A percentile compares a stretch with the other conserved stretches of the same genome.
Evolutionary conservation across 2,329 filamentous ascomycete species (phyloP).

Genomic region (Capronia americana): DNA sequence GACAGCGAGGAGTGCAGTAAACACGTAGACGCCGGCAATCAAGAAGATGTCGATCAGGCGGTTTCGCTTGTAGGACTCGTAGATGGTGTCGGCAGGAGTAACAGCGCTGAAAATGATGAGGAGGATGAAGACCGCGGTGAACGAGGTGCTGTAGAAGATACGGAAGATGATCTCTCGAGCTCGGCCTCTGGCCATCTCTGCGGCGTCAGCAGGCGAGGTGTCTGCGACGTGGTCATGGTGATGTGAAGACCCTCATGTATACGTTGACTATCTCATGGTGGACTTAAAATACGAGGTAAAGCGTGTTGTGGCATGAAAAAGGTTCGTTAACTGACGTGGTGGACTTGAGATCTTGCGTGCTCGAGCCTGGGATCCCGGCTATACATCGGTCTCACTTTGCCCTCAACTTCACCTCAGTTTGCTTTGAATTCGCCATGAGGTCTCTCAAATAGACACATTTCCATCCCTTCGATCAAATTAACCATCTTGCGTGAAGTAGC

Average conservation of each 20-base stretch:
- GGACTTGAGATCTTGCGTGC: not conserved
- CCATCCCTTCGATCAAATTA: too few species aligned
- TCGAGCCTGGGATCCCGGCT: not conserved
- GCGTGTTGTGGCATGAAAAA: not conserved
- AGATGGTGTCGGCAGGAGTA: slow-evolving; percentile 80
- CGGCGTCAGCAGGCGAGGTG: slow-evolving; percentile 6
- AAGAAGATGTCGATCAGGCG: slow-evolving; percentile 84
- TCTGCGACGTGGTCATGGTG: slow-evolving; percentile 23
- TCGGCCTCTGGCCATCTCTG: slow-evolving; percentile 26
- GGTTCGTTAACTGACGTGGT: not conserved
- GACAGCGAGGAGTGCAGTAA: slow-evolving; percentile 71
- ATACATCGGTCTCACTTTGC: not conserved
- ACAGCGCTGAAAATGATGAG: slow-evolving; percentile 76
- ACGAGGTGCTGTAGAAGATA: slow-evolving; percentile 81
- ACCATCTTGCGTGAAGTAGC: too few species aligned
- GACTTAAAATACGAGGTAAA: not conserved
- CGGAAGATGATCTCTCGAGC: slow-evolving; percentile 64
- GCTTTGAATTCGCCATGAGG: not conserved
- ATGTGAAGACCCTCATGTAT: slow-evolving; percentile 13
- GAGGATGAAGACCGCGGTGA: slow-evolving; percentile 76
- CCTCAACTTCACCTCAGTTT: not conserved
- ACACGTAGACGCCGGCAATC: slow-evolving; percentile 75
- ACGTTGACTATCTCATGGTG: slow-evolving; percentile 7
- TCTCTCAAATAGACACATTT: not conserved
- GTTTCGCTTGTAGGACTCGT: slow-evolving; percentile 70